Evolutionary conservation across 2,329 filamentous ascomycete species (phyloP).

Genomic region (Xenoacremonium recifei): DNA sequence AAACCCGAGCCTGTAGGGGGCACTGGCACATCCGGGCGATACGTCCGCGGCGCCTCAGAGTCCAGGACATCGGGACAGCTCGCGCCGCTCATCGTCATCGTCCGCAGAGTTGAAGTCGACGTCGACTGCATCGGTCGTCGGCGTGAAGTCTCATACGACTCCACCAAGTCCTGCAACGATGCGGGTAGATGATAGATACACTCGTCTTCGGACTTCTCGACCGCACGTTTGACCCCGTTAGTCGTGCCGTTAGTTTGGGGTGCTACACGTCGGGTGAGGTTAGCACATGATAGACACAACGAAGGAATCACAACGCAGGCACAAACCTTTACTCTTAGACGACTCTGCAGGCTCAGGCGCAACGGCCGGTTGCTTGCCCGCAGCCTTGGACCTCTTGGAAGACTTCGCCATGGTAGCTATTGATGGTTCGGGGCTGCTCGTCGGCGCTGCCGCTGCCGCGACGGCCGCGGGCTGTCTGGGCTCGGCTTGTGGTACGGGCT

Average conservation of each 20-base stretch:
- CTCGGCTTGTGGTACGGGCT: conserved; percentile 42
- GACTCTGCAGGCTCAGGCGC: conserved; percentile 42
- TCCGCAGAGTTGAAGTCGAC: conserved; percentile 66
- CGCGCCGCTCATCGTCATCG: conserved; percentile 73
- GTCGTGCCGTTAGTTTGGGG: conserved; percentile 50
- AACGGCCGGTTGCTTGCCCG: conserved; percentile 43
- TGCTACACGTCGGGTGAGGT: conserved; percentile 25
- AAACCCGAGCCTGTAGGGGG: conserved; percentile 76
- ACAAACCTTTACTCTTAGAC: conserved; percentile 48
- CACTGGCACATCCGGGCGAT: conserved; percentile 79
- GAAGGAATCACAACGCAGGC: conserved; percentile 2
- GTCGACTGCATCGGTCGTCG: conserved; percentile 61
- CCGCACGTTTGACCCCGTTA: conserved; percentile 49
- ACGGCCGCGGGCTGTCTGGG: conserved; percentile 30
- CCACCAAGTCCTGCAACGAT: conserved; percentile 83
- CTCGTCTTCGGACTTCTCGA: conserved; percentile 59
- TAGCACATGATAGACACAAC: background rate
- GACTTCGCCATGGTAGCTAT: conserved; percentile 29
- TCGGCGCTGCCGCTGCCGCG: conserved; percentile 24
- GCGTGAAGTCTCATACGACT: conserved; percentile 85
- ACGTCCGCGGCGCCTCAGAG: conserved; percentile 77
- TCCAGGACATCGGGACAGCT: conserved; percentile 75
- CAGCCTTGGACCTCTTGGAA: conserved; percentile 41
- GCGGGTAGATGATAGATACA: conserved; percentile 91
- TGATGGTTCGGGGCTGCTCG: conserved; percentile 23